A percentile compares a stretch with the other conserved stretches of the same genome.
phyloP scores from a whole-genome alignment of 805 yeast species.

The Zygosaccharomyces gambellarensis region DNA sequence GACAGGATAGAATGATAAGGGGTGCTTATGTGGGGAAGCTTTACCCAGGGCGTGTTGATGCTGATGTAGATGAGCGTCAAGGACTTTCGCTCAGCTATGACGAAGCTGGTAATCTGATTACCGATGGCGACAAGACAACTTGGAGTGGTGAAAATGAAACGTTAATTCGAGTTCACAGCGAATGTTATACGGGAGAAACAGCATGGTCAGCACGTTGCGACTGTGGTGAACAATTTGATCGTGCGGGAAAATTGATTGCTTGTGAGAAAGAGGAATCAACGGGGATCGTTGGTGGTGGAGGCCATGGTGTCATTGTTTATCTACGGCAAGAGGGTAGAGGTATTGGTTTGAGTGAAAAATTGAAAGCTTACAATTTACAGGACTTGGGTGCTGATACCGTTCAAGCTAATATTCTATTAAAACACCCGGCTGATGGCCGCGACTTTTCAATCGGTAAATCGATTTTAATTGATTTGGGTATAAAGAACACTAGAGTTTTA shows the following conservation, averaged over 20 bases:
- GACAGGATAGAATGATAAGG: conserved; percentile 93
- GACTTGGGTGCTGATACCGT: conserved; percentile 99
- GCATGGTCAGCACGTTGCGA: conserved; percentile 99
- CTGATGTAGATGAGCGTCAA: conserved; percentile 54
- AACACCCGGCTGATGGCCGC: conserved; percentile 98
- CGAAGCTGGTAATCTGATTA: conserved; percentile 23
- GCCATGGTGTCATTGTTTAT: conserved; percentile 92
- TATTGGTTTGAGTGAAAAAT: conserved; percentile 94
- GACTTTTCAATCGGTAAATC: conserved; percentile 92
- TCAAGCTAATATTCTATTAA: conserved; percentile 83
- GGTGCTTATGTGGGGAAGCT: conserved; percentile 94
- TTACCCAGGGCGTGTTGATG: conserved; percentile 75
- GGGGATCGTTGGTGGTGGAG: conserved; percentile 50
- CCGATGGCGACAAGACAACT: conserved; percentile 20
- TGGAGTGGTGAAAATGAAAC: conserved; percentile 37
- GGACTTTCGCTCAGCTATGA: conserved; percentile 41
- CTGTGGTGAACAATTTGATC: conserved; percentile 98
- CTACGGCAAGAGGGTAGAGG: conserved; percentile 98
- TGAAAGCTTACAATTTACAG: conserved; percentile 93
- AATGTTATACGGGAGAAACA: conserved; percentile 98
- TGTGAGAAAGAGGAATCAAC: conserved; percentile 27
- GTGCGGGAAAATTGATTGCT: conserved; percentile 86
- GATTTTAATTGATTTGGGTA: conserved; percentile 76
- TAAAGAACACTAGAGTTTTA: conserved; percentile 63
- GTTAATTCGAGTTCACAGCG: conserved; percentile 88